Percentiles rank a stretch among this genome's conserved stretches.
Conservation (phyloP, 2,329 filamentous ascomycete species). For the Ploettnerulaceae sp. region DNA sequence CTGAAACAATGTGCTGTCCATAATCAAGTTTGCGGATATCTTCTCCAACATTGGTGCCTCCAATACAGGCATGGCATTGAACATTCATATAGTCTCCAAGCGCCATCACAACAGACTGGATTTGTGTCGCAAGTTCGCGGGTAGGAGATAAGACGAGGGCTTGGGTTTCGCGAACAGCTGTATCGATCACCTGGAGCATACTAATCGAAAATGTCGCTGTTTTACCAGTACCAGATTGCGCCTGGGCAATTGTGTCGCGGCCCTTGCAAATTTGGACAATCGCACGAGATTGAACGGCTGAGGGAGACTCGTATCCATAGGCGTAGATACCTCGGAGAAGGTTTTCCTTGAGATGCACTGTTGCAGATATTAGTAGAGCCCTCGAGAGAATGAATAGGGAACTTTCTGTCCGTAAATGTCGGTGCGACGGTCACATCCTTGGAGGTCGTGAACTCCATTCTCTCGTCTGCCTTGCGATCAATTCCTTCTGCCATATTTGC, state of each 20-base stretch:
- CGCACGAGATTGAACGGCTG: constrained; percentile 93
- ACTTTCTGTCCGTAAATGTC: constrained; percentile 67
- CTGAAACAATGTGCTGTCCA: constrained; percentile 94
- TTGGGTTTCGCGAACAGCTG: constrained; percentile 86
- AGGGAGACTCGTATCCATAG: constrained; percentile 97
- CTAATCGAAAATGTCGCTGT: constrained; percentile 95
- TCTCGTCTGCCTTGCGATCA: constrained; percentile 89
- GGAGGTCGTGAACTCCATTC: constrained; percentile 97
- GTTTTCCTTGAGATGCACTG: constrained; percentile 75
- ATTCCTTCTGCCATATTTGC: constrained; percentile 77
- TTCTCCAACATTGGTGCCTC: constrained; percentile 94
- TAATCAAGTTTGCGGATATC: constrained; percentile 98
- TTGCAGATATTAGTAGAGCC: constrained; percentile 1
- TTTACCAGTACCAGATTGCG: constrained; percentile 95
- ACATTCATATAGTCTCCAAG: constrained; percentile 99
- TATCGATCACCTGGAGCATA: constrained; percentile 94
- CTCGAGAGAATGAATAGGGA: constrained; percentile 35
- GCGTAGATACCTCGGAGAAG: constrained; percentile 94
- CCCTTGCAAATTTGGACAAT: constrained; percentile 99
- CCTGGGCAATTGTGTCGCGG: constrained; percentile 96
- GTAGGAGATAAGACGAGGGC: constrained; percentile 94
- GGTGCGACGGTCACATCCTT: constrained; percentile 96
- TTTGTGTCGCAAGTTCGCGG: constrained; percentile 94
- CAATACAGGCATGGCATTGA: constrained; percentile 97
- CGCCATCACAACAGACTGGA: constrained; percentile 98